These are phyloP conservation scores for Knufia petricola DNA, from an alignment of 2,329 filamentous ascomycete genomes.

Conservation along the genomic window DNA sequence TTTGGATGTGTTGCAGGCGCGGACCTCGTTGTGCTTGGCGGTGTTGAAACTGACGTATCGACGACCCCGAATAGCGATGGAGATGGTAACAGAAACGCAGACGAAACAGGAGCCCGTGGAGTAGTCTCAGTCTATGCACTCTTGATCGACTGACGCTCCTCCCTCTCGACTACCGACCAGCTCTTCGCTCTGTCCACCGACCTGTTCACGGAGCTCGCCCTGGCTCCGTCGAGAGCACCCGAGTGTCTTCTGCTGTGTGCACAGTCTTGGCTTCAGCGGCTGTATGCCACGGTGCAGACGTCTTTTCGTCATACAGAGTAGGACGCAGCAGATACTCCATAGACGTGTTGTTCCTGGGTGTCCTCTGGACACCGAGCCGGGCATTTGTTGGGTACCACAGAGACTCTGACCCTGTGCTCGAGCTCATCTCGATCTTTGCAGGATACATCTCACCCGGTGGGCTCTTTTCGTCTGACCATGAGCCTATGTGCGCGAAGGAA, in stretches of 20 bases:
- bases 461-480: neutral
- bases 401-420: neutral
- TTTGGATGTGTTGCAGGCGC: too few species aligned
- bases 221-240: too few species aligned
- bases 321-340: neutral
- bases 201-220: neutral
- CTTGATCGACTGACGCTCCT: too few species aligned
- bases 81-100: too few species aligned
- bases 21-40: too few species aligned
- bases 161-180: neutral
- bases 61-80: too few species aligned
- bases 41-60: too few species aligned
- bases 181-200: neutral
- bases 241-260: too few species aligned
- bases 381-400: neutral
- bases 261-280: too few species aligned
- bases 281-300: neutral
- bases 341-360: neutral
- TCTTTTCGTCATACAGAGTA: neutral
- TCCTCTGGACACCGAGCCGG: neutral
- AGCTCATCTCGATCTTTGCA: neutral
- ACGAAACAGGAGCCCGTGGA: too few species aligned
- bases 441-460: neutral
- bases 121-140: too few species aligned
- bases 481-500: neutral